Base-by-base conservation (phyloP, 2,329 filamentous ascomycete species). In the Thelonectria discophora region DNA sequence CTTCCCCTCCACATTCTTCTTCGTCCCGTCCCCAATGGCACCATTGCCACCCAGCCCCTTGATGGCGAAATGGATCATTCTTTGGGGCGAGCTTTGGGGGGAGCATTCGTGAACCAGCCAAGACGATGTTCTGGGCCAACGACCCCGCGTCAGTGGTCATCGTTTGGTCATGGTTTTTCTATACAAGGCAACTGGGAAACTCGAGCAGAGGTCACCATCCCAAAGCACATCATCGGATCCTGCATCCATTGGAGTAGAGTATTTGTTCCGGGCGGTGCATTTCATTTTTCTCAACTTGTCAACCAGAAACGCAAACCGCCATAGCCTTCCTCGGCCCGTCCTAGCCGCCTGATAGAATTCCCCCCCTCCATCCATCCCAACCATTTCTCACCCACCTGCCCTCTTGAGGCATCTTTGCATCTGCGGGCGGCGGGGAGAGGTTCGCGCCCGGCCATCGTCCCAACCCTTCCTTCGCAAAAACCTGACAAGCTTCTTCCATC, bases 261-360 rank as follows among this genome's bases (percentile, higher is more conserved):
- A 24, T 46, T 45, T 20, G 11, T 10, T 45, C 42, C 17, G 17
- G 21, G 8, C 3, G 12, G 2, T 37, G 34, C 11, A 30, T 24
- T 24, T 6, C 6, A 2, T 30, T 30, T 8, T 30, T 10, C 27
- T 2, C 4, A 30, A 24, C 21, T 24, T 6, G 21, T 24, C 21
- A 24, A 24, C 3, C 2, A 6, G 2, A 30, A 30, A 27, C 9
- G 40, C 2, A 15, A 17, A 21, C 8, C 4, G 30, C 30, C 10
- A 20, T 18, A 10, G 18, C 18, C 20, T 57, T 57, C 24, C 24
- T 37, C 52, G 46, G 46, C 51, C 45, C 47, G 32, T 60, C 55
- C 52, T 34, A 43, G 42, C 43, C 49, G 50, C 51, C 58, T n/a
- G 43, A 27, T n/a, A 51, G 45, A 8, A 60, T 27, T 24, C 45